Evolutionary conservation across 176 grass and related monocot species (phyloP), one percentile per base, ranked within the genome.

Genomic region (Aegilops sharonensis): DNA sequence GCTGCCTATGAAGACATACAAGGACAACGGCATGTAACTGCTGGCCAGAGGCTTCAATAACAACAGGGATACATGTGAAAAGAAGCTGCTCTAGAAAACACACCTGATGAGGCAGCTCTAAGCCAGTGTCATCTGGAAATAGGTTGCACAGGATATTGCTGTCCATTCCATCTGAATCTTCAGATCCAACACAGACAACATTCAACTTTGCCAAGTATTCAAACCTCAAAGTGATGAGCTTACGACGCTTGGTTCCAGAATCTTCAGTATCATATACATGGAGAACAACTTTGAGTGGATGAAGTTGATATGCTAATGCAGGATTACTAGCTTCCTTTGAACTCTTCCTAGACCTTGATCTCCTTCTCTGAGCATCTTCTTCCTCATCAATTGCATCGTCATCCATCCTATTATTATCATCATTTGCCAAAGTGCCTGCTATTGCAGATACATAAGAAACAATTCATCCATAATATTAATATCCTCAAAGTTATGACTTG

Each of bases 171-270:
- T 95, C 88, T 54, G 84, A 83, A 76, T 88, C 88, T 87, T 98
- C 93, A 12, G 95, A 73, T 76, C 94, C 94, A 91, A 95, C 97
- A 72, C 97, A 98, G 52, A 95, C 90, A 82, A 92, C 76, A 64
- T 98, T 98, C 85, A 98, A 70, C 77, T 95, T 98, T 70, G 93
- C 93, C 80, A 98, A 90, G 85, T 92, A 98, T 79, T 98, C 94
- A 79, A 98, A 91, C 79, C 80, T 92, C 63, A 95, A 21, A 32
- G 89, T 84, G 17, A 94, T 85, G 57, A 95, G 85, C 82, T 81
- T 91, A 80, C 40, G 31, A 8, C 36, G 78, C 87, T 94, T 95
- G 39, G 79, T 59, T 70, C 81, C 84, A 79, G 80, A 81, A 81
- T 92, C 78, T 79, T 94, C 90, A 83, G 78, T 88, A 79, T 95